Evolutionary conservation across 495 filamentous ascomycete genomes (phyloP), one percentile per base, ranked within the genome.

Genomic region (Aspergillus funiculosus): DNA sequence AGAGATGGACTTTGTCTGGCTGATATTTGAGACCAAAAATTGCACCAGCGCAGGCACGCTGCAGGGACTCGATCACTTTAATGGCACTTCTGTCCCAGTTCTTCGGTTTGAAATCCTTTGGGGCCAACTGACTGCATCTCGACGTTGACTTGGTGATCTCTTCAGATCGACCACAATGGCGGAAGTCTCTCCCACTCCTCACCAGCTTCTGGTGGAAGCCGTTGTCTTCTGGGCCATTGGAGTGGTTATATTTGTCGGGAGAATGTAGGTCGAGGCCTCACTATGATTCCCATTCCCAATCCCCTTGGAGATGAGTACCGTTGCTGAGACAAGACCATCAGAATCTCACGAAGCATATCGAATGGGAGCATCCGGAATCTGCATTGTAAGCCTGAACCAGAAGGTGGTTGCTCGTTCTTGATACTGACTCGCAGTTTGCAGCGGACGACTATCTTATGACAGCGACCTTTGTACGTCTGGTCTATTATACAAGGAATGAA

Each of bases 381-480:
- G 26, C 59, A 57, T 13, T 51, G 71, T 69, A 50, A 56, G 65
- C 24, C 17, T n/a, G n/a, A n/a, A n/a, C n/a, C n/a, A n/a, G n/a
- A n/a, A n/a, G n/a, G n/a, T n/a, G n/a, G n/a, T n/a, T n/a, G n/a
- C n/a, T n/a, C n/a, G n/a, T n/a, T n/a, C 14, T 15, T 20, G 14
- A 1, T 73, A 25, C 67, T 76, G 46, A 27, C 54, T 7, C 69
- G 9, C 20, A 15, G 5, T n/a, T 28, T 26, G 4, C 3, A 69
- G 66, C 54, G 44, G 66, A 84, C 42, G 80, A 84, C 51, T 81
- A 70, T 59, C 46, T 82, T 14, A 81, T 83, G 71, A 48, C 75
- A 0, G 50, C 68, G 18, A 78, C 74, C 4, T 69, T 81, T 50
- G 74, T 78, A 57, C 50, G 72, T 45, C 28, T 0, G 8, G n/a